These are phyloP conservation scores for Solanum dulcamara DNA, from an alignment of 257 asterid species.

Conservation along the genomic window DNA sequence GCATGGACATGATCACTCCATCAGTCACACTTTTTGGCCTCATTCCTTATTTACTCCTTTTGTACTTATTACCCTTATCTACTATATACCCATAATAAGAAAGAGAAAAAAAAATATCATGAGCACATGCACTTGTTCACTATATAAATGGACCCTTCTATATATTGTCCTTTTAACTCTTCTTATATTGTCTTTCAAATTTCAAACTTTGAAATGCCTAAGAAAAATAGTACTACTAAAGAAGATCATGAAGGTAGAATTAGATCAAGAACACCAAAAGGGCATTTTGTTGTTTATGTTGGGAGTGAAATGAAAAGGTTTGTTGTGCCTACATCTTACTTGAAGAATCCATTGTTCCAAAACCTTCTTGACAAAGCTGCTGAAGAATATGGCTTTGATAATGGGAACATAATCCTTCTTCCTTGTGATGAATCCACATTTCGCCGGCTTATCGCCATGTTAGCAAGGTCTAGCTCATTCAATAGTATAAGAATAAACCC, in stretches of 20 bases:
- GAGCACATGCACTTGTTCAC: not conserved
- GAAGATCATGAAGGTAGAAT: not conserved
- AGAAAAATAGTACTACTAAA: not conserved
- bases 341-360: slow-evolving; percentile 39
- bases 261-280: slow-evolving; percentile 30
- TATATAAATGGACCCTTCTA: not conserved
- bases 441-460: not conserved
- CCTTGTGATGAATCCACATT: slow-evolving; percentile 3
- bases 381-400: slow-evolving; percentile 38
- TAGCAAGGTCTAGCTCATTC: not conserved
- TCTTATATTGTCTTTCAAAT: not conserved
- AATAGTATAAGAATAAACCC: not conserved
- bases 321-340: slow-evolving; percentile 39
- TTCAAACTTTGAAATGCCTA: not conserved
- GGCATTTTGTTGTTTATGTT: slow-evolving; percentile 62
- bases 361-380: slow-evolving; percentile 44
- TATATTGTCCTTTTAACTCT: not conserved
- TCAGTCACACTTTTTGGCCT: not conserved
- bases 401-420: not conserved
- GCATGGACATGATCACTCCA: not conserved
- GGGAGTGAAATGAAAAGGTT: slow-evolving; percentile 37
- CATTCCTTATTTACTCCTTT: not conserved
- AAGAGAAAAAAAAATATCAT: not conserved
- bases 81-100: not conserved
- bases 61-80: slow-evolving; percentile 3